Percentiles rank a stretch among this genome's conserved stretches.
Conservation (phyloP, 1,139 yeast species). For the Suhomyces atakaporum region DNA sequence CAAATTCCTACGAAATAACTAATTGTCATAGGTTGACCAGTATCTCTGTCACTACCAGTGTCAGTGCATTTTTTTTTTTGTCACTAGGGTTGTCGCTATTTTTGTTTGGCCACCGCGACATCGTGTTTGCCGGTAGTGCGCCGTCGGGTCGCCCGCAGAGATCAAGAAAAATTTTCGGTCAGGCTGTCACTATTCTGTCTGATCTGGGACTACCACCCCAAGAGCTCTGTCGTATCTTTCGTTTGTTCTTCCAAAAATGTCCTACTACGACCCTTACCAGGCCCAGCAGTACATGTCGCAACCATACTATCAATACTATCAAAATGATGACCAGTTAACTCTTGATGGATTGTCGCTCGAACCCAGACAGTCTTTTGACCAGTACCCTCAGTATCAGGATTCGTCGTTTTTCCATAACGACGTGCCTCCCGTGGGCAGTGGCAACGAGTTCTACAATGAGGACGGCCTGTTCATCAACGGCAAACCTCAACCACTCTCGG, state of each 20-base stretch:
- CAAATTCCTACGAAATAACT: no score
- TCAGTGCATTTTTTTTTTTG: no score
- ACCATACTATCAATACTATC: slow-evolving; percentile 37
- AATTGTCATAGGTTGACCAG: no score
- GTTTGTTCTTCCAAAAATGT: slow-evolving; percentile 27
- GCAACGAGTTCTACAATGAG: slow-evolving; percentile 28
- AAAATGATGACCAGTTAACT: slow-evolving; percentile 19
- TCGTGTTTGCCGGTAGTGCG: no score
- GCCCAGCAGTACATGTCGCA: slow-evolving; percentile 43
- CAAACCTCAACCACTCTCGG: slow-evolving; percentile 7
- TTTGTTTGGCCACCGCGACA: no score
- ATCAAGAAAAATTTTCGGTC: slow-evolving; percentile 12
- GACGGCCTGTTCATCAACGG: slow-evolving; percentile 24
- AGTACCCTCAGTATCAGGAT: slow-evolving; percentile 20
- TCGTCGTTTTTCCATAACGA: slow-evolving; percentile 15
- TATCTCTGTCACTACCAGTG: no score
- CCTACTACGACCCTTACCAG: slow-evolving; percentile 49
- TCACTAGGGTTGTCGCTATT: no score
- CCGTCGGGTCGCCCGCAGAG: no score
- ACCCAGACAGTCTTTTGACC: slow-evolving; percentile 19
- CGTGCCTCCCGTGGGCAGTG: slow-evolving; percentile 18
- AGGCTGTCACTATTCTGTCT: neutral
- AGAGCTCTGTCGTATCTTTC: slow-evolving; percentile 2
- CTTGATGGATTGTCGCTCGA: slow-evolving; percentile 18
- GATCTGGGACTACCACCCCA: no score